Base-by-base conservation (phyloP, 306 rosid genomes). In the Hippophae gyantsensis region DNA sequence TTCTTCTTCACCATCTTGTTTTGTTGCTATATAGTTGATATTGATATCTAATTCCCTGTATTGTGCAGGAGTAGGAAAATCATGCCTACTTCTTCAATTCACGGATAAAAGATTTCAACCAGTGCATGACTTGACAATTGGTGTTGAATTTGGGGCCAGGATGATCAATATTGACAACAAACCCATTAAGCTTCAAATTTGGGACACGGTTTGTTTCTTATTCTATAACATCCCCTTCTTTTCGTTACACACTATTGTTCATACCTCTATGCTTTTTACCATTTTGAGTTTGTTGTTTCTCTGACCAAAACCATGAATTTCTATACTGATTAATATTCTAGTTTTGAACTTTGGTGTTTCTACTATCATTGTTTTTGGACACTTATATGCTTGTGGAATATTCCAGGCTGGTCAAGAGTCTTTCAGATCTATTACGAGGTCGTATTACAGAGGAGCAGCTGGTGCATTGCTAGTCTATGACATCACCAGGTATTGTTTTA, bases 381-480 rank as follows among this genome's bases (percentile, higher is more conserved):
- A 48, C 61, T 65, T 50, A 64, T 13, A 40, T 27, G 48, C 61
- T 57, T 42, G 14, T 69, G 27, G 8, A 61, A 60, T 72, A 53
- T 68, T 69, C 38, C 84, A 90, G 98, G 98, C 98, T 18, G 98
- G 98, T 68, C 98, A 90, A 79, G 98, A 90, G 82, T 90, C 98
- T n/a, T 90, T 90, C 73, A 79, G 98, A 76, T 90, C 98, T 60
- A 90, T 90, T 48, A 90, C 96, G 7, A 84, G 98, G 76, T 90
- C 98, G 51, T 90, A 90, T 69, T 90, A 87, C 52, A 76, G 98
- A 78, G 98, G 98, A 32, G 98, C 96, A 25, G 98, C 98, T 26
- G 98, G 98, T 67, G 98, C 98, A 6, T 65, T 90, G 78, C 95
- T 90, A 58, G 96, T 87, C 47, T 90, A 90, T 73, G 98, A 90